Conservation (phyloP, 2,329 filamentous ascomycete species). For the Xylariales sp. region DNA sequence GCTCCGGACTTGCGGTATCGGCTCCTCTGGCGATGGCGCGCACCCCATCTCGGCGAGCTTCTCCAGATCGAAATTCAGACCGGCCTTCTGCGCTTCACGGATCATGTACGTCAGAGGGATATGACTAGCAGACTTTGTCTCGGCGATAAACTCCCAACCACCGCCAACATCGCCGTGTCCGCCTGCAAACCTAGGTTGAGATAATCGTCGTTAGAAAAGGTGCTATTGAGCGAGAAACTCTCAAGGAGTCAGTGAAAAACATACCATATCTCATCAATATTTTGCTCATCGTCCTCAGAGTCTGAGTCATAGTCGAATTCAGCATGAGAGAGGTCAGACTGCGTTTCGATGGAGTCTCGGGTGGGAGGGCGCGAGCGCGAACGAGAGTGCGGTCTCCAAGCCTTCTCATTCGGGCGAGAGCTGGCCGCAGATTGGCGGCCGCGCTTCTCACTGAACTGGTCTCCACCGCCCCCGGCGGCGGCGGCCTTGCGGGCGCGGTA, state of each 20-base stretch:
- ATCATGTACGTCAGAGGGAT: constrained; percentile 70
- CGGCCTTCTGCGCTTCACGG: constrained; percentile 57
- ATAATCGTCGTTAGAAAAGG: no score
- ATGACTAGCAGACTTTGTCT: constrained; percentile 61
- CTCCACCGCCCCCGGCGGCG: constrained; percentile 4
- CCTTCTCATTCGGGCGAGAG: constrained; percentile 18
- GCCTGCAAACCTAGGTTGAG: constrained; percentile 54
- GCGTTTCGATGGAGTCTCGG: constrained; percentile 18
- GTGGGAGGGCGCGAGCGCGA: constrained; percentile 23
- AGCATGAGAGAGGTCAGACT: constrained; percentile 25
- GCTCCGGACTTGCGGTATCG: no score
- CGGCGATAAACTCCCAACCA: constrained; percentile 59
- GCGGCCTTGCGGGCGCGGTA: constrained; percentile 25
- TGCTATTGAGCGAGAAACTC: no score
- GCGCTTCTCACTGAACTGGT: constrained; percentile 7
- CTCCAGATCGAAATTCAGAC: constrained; percentile 64
- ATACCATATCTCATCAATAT: constrained; percentile 72
- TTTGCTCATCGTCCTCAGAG: constrained; percentile 52
- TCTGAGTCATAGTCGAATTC: constrained; percentile 30
- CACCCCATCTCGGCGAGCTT: constrained; percentile 67
- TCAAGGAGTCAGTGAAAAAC: background rate
- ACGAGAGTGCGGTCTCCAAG: constrained; percentile 26
- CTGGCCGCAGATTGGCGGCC: constrained; percentile 13
- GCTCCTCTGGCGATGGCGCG: no score
- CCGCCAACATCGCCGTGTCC: constrained; percentile 77